Percentiles rank a stretch among this genome's conserved stretches.
Conservation (phyloP, 371 early-diverging fungal genomes). For the Rhizomucor miehei region DNA sequence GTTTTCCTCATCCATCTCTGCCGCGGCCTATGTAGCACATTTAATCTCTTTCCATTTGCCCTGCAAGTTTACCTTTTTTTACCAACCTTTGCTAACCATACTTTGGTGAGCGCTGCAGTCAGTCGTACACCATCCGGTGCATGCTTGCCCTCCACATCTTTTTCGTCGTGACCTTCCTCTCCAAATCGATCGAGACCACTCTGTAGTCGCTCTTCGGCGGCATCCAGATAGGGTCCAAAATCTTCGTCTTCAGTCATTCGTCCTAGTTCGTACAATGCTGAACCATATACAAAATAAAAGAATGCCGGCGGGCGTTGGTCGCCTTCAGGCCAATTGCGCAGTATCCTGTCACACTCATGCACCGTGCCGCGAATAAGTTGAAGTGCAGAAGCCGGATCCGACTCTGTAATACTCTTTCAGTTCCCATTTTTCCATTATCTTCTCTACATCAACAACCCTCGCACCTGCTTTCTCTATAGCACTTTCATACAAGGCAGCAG, state of each 20-base stretch:
- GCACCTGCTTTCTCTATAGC: slow-evolving; percentile 42
- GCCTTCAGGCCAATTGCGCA: slow-evolving; percentile 46
- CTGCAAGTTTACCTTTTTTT: too few species aligned
- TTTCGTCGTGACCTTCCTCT: slow-evolving; percentile 10
- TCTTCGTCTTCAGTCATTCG: slow-evolving; percentile 43
- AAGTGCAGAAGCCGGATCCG: slow-evolving; percentile 27
- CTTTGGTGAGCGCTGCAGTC: slow-evolving; percentile 32
- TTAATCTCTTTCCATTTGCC: too few species aligned
- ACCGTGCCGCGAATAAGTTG: slow-evolving; percentile 55
- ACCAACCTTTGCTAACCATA: slow-evolving; percentile 38
- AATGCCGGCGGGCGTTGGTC: slow-evolving; percentile 33
- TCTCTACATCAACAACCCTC: slow-evolving; percentile 3
- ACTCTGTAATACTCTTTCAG: slow-evolving; percentile 11
- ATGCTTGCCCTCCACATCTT: slow-evolving; percentile 10
- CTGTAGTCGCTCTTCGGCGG: slow-evolving; percentile 43
- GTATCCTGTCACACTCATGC: slow-evolving; percentile 61
- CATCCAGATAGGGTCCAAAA: slow-evolving; percentile 39
- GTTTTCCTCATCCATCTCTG: too few species aligned
- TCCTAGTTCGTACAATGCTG: slow-evolving; percentile 55
- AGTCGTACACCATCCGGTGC: slow-evolving; percentile 19
- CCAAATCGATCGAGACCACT: slow-evolving; percentile 22
- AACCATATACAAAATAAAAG: slow-evolving; percentile 57
- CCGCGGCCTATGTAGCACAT: too few species aligned
- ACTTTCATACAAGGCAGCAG: slow-evolving; percentile 38
- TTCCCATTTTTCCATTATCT: too few species aligned